phyloP scores from a whole-genome alignment of 352 stramenopile genomes.

The Globisporangium spinosum region DNA sequence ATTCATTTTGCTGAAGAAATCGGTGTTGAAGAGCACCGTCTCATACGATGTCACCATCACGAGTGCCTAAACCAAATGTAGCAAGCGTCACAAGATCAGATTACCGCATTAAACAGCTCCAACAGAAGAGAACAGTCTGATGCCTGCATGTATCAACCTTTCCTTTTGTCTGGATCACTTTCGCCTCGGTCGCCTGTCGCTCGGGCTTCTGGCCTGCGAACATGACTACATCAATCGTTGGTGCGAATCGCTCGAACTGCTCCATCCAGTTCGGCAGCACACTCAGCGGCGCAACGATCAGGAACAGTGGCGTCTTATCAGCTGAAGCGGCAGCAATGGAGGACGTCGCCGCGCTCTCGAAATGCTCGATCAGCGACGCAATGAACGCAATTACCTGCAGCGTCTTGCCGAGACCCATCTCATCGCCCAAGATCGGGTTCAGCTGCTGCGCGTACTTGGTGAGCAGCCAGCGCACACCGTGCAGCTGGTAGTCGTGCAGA shows the following conservation, averaged over 20 bases:
- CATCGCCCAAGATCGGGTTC: constrained; percentile 75
- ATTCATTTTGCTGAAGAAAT: constrained; percentile 44
- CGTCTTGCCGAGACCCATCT: constrained; percentile 85
- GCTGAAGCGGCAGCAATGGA: not conserved
- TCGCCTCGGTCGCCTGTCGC: constrained; percentile 17
- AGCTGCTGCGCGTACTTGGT: constrained; percentile 55
- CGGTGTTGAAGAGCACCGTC: constrained; percentile 54
- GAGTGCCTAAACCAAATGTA: constrained; percentile 20
- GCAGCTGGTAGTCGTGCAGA: constrained; percentile 69
- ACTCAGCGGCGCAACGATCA: constrained; percentile 72
- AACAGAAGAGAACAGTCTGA: not conserved
- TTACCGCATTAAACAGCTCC: too few species aligned
- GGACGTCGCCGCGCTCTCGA: not conserved
- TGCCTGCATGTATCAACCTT: constrained; percentile 1
- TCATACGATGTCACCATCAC: constrained; percentile 78
- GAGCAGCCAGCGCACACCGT: constrained; percentile 62
- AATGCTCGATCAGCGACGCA: constrained; percentile 33
- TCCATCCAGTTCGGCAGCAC: constrained; percentile 85
- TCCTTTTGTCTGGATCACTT: constrained; percentile 9
- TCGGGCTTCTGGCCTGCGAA: constrained; percentile 58
- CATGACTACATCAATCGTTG: constrained; percentile 49
- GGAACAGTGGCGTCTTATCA: constrained; percentile 21
- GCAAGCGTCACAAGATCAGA: not conserved
- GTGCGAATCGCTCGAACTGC: constrained; percentile 69
- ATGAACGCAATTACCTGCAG: constrained; percentile 77